These are phyloP conservation scores for Nakazawaea holstii DNA, from an alignment of 805 yeast genomes.

Conservation along the genomic window DNA sequence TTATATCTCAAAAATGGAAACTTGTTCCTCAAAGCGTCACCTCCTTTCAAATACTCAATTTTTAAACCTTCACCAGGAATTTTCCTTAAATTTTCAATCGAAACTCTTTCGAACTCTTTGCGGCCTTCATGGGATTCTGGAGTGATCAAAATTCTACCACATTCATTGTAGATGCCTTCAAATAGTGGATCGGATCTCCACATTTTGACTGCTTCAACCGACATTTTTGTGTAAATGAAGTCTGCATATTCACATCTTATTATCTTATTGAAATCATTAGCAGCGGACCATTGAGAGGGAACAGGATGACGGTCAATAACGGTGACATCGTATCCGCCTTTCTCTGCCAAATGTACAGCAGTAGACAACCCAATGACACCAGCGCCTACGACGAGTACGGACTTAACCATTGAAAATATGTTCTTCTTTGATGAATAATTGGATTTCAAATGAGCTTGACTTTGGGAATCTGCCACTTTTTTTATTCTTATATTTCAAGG, in stretches of 20 bases:
- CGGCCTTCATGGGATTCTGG: slow-evolving; percentile 29
- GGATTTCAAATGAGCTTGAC: slow-evolving; percentile 12
- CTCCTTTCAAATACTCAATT: slow-evolving; percentile 24
- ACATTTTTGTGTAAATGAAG: slow-evolving; percentile 32
- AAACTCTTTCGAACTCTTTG: slow-evolving; percentile 29
- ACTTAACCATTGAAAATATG: slow-evolving; percentile 9
- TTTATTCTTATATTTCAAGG: no score
- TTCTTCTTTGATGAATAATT: slow-evolving; percentile 12
- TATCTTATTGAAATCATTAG: slow-evolving; percentile 44
- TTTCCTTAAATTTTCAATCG: slow-evolving; percentile 28
- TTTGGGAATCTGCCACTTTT: no score
- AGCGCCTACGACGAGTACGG: slow-evolving; percentile 26
- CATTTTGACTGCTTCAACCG: slow-evolving; percentile 37
- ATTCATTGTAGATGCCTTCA: slow-evolving; percentile 28
- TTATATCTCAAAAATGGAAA: slow-evolving; percentile 16
- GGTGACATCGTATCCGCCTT: slow-evolving; percentile 25
- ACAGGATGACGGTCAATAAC: slow-evolving; percentile 35
- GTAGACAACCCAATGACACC: slow-evolving; percentile 45
- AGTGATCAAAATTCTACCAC: slow-evolving; percentile 38
- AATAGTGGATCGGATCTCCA: slow-evolving; percentile 33
- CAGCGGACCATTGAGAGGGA: slow-evolving; percentile 42
- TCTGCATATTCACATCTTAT: slow-evolving; percentile 43
- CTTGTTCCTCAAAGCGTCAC: slow-evolving; percentile 23
- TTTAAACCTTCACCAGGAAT: slow-evolving; percentile 23
- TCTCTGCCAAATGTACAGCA: slow-evolving; percentile 29